Conservation (phyloP, 2,329 filamentous ascomycete species). For the Periglandula ipomoeae region DNA sequence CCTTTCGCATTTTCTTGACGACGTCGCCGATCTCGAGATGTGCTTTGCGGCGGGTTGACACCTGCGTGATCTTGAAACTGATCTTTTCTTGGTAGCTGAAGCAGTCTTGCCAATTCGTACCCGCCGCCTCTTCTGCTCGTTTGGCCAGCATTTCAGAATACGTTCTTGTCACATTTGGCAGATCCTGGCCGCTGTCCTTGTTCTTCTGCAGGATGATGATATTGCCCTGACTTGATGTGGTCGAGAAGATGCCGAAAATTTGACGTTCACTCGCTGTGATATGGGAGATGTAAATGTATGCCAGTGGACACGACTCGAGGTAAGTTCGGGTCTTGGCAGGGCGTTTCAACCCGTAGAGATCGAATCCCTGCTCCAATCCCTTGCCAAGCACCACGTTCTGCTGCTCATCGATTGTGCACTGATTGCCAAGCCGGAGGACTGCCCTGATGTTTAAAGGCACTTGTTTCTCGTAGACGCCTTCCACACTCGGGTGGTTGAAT, state of each 20-base stretch:
- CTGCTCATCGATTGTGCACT: constrained; percentile 86
- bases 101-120: constrained; percentile 66
- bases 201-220: constrained; percentile 80
- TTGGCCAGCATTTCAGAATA: constrained; percentile 69
- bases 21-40: constrained; percentile 80
- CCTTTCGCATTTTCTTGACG: constrained; percentile 82
- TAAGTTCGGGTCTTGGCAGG: constrained; percentile 59
- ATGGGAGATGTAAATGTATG: constrained; percentile 89
- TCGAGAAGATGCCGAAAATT: constrained; percentile 89
- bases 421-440: constrained; percentile 78
- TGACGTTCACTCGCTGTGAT: constrained; percentile 84
- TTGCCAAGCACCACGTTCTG: constrained; percentile 87
- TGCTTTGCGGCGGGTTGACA: constrained; percentile 83
- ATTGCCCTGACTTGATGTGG: constrained; percentile 67
- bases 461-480: constrained; percentile 94
- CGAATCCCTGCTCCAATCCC: constrained; percentile 89
- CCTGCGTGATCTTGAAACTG: constrained; percentile 76
- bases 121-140: constrained; percentile 55
- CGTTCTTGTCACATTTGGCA: constrained; percentile 84
- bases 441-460: constrained; percentile 81
- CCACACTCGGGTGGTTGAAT: constrained; percentile 88
- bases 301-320: constrained; percentile 62
- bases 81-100: constrained; percentile 83
- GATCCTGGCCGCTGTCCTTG: constrained; percentile 66
- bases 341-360: constrained; percentile 65